Percentiles rank a stretch among this genome's conserved stretches.
Conservation (phyloP, 83 land plant species). For the Thuja plicata region DNA sequence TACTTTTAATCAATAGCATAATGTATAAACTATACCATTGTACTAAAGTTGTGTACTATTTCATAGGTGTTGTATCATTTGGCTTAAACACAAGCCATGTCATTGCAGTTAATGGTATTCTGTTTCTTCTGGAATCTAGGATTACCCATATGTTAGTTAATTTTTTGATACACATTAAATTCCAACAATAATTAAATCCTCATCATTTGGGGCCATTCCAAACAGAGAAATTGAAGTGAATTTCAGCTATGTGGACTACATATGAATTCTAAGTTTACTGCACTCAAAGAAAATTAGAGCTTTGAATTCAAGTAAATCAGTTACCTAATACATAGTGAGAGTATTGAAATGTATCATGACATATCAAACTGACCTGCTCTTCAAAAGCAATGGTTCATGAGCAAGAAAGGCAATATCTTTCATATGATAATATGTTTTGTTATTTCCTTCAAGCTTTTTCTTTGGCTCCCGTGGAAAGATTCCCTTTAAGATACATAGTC, state of each 20-base stretch:
- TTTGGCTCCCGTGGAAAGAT: conserved; percentile 93
- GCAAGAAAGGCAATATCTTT: conserved; percentile 89
- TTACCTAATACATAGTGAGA: too few species aligned
- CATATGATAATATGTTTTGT: conserved; percentile 87
- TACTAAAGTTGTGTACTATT: too few species aligned
- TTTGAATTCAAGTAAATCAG: background rate
- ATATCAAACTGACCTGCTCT: conserved; percentile 42
- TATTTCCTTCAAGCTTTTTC: conserved; percentile 92
- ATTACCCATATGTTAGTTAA: background rate
- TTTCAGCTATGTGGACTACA: background rate
- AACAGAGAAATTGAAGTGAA: background rate
- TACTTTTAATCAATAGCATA: background rate
- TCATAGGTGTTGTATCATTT: background rate
- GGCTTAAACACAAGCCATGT: background rate
- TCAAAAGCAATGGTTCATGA: conserved; percentile 86
- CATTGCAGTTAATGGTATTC: background rate
- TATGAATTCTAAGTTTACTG: background rate
- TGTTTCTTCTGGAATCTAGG: background rate
- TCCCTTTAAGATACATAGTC: conserved; percentile 88
- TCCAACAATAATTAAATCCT: background rate
- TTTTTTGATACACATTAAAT: too few species aligned
- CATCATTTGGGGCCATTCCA: background rate
- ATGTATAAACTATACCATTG: background rate
- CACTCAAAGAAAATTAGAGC: background rate
- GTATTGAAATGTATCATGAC: background rate